Percentiles rank a stretch among this genome's conserved stretches.
These are phyloP conservation scores for Globisporangium rhizosaccharum DNA, from an alignment of 352 stramenopile genomes.

Conservation along the genomic window DNA sequence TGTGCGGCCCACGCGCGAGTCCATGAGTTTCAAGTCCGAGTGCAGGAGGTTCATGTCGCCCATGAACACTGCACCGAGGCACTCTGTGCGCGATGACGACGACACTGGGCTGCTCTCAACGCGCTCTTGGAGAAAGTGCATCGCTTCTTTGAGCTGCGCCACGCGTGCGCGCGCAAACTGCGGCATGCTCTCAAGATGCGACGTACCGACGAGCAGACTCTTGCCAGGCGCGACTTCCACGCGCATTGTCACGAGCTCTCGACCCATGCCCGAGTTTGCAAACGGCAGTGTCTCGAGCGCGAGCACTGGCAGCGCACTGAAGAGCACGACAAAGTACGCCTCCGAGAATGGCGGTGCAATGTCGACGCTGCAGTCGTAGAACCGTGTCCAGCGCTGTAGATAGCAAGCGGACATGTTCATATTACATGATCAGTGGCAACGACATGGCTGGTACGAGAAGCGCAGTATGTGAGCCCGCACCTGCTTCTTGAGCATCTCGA, in stretches of 20 bases:
- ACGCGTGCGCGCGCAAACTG: slow-evolving; percentile 41
- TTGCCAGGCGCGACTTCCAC: slow-evolving; percentile 39
- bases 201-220: slow-evolving; percentile 55
- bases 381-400: slow-evolving; percentile 43
- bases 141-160: slow-evolving; percentile 48
- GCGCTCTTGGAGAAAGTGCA: slow-evolving; percentile 37
- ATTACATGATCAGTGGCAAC: not conserved
- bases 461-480: not conserved
- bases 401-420: no score
- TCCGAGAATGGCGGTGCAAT: slow-evolving; percentile 57
- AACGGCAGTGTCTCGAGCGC: slow-evolving; percentile 61
- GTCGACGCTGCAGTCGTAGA: slow-evolving; percentile 79
- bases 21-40: slow-evolving; percentile 54
- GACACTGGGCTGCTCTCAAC: slow-evolving; percentile 24
- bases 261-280: slow-evolving; percentile 63
- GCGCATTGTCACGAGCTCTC: slow-evolving; percentile 57
- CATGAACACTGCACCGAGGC: slow-evolving; percentile 69
- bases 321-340: slow-evolving; percentile 75
- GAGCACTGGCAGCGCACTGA: slow-evolving; percentile 64
- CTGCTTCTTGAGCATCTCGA: slow-evolving; percentile 49
- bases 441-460: not conserved
- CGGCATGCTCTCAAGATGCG: slow-evolving; percentile 69
- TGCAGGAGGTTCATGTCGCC: slow-evolving; percentile 68
- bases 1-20: slow-evolving; percentile 22
- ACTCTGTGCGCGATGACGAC: slow-evolving; percentile 9